phyloP scores from a whole-genome alignment of 352 stramenopile genomes.

The Globisporangium sylvaticum region DNA sequence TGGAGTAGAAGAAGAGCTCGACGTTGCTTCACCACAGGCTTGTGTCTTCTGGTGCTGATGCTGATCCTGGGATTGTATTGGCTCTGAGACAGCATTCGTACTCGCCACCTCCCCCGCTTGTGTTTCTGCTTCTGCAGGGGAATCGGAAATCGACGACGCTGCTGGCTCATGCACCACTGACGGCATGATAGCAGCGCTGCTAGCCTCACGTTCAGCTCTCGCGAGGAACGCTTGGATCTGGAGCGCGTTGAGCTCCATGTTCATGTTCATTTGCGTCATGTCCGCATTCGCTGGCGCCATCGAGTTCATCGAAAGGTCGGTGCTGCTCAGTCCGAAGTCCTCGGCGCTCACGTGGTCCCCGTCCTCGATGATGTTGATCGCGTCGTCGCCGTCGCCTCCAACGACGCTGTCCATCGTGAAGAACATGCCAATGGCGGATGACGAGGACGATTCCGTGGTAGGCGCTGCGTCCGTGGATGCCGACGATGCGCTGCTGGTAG shows the following conservation, averaged over 20 bases:
- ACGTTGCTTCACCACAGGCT: not conserved
- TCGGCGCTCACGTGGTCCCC: constrained; percentile 47
- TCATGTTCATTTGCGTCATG: constrained; percentile 55
- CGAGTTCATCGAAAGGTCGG: constrained; percentile 43
- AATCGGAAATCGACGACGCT: not conserved
- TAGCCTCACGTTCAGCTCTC: constrained; percentile 23
- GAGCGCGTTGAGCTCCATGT: constrained; percentile 50
- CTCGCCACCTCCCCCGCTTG: not conserved
- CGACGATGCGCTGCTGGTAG: not conserved
- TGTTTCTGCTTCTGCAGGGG: not conserved
- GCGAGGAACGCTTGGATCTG: constrained; percentile 53
- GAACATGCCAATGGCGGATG: constrained; percentile 16
- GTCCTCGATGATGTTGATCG: constrained; percentile 47
- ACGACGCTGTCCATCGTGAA: constrained; percentile 14
- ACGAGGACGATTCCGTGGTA: not conserved
- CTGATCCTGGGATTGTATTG: not conserved
- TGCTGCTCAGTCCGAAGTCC: constrained; percentile 38
- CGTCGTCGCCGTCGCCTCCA: constrained; percentile 18
- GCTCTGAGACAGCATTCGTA: not conserved
- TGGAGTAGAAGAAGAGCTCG: not conserved
- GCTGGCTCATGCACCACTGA: not conserved
- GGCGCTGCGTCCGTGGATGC: not conserved
- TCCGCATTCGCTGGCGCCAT: constrained; percentile 28
- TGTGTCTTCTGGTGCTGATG: not conserved
- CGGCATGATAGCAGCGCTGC: not conserved